A percentile compares a stretch with the other conserved stretches of the same genome.
Conservation (phyloP, 768 basidiomycete genomes). For the Boletus sp. region DNA sequence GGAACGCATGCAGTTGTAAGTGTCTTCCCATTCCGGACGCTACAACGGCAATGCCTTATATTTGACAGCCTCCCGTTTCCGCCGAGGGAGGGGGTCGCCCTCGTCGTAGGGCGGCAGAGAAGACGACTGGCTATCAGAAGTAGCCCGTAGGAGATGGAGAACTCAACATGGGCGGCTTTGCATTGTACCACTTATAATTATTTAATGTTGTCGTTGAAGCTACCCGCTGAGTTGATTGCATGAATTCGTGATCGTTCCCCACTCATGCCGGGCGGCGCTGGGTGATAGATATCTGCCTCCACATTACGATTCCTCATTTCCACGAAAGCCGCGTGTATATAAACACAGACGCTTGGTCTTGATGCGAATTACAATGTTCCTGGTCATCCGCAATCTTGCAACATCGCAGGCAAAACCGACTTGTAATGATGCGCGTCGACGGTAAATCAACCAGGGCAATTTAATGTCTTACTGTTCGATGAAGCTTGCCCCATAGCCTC, state of each 20-base stretch:
- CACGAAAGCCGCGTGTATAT: background rate
- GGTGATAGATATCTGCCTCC: no score
- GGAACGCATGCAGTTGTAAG: background rate
- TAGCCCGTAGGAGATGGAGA: no score
- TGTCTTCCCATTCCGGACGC: background rate
- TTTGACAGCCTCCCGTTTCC: background rate
- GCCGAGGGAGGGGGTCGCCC: background rate
- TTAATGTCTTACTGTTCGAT: slow-evolving; percentile 42
- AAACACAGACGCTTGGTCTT: slow-evolving; percentile 14
- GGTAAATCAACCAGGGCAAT: background rate
- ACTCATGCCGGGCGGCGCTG: no score
- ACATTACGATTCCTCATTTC: background rate
- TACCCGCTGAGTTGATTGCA: no score
- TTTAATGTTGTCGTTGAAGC: no score
- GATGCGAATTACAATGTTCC: slow-evolving; percentile 50
- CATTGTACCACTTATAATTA: no score
- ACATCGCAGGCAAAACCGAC: slow-evolving; percentile 50
- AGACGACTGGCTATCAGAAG: no score
- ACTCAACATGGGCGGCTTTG: no score
- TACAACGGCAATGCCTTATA: background rate
- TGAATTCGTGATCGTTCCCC: no score
- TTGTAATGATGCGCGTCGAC: slow-evolving; percentile 11
- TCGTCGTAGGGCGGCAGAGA: background rate
- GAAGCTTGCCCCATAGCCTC: slow-evolving; percentile 51
- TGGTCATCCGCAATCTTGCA: slow-evolving; percentile 43